Evolutionary conservation across 2,329 filamentous ascomycete species (phyloP), one percentile per base, ranked within the genome.

Genomic region (Paramyrothecium roridum): DNA sequence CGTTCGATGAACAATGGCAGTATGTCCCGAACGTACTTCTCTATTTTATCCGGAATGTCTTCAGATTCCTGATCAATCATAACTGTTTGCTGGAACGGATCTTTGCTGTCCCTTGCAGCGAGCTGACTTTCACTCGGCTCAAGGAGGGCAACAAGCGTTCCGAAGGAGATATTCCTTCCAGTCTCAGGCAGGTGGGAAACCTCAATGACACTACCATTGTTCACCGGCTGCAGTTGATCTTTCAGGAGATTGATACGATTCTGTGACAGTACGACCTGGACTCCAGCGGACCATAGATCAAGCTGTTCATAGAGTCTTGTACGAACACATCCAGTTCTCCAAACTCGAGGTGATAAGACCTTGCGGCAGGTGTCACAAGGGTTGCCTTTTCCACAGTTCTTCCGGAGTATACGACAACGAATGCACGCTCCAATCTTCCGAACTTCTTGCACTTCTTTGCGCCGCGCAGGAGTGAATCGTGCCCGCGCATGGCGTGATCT

Each of bases 401-500:
- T 88, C 55, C 85, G 79, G 37, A 88, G 70, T 58, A 88, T 87
- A 40, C 84, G 79, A 63, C 85, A 88, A 48, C 85, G 76, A 52
- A 87, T 86, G 61, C 85, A 88, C 13, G 85, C 85, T 7, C 85
- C 85, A 37, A 85, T 79, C 61, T 85, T 84, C 22, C 85, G 80
- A 21, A 88, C 82, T 58, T 84, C 82, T 60, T 86, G 83, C 2
- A 88, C 85, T 63, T 88, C 82, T 64, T 83, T 85, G 21, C 85
- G 76, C n/a, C 85, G 76, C 1, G 73, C 73, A 6, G 81, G 75
- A 20, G 79, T 81, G 60, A 87, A 87, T 10, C 81, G 76, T 3
- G 82, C 81, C 11, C 84, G 79, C 8, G 79, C 77, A 61, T 86
- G 78, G 17, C 79, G 78, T 2, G 78, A 73, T 53, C 76, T 76